Evolutionary conservation across 371 early-diverging fungal genomes (phyloP).

Genomic region (Umbelopsis sp.): DNA sequence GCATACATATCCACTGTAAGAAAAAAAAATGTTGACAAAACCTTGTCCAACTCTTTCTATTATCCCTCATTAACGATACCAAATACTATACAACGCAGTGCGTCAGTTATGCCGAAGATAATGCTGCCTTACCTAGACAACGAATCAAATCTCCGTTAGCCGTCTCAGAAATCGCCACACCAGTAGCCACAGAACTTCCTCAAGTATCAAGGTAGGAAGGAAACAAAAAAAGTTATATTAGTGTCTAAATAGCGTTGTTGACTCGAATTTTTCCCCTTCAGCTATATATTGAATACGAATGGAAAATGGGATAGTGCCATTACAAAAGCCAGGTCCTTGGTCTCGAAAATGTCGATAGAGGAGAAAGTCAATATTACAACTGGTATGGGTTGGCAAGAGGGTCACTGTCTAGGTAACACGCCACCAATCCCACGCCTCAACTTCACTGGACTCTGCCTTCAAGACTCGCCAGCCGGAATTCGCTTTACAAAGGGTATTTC

Average conservation of each 20-base stretch:
- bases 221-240: too few species aligned
- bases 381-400: constrained; percentile 32
- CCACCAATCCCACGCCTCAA: constrained; percentile 27
- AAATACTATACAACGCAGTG: too few species aligned
- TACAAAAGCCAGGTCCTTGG: constrained; percentile 24
- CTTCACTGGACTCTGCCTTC: constrained; percentile 53
- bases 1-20: not conserved
- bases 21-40: not conserved
- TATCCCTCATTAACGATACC: not conserved
- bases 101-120: too few species aligned
- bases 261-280: not conserved
- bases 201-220: too few species aligned
- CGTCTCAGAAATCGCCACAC: too few species aligned
- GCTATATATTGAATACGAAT: not conserved
- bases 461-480: constrained; percentile 55
- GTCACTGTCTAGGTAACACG: constrained; percentile 46
- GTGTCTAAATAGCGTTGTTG: too few species aligned
- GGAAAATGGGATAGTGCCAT: constrained; percentile 30
- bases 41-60: not conserved
- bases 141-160: too few species aligned
- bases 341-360: constrained; percentile 26
- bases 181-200: too few species aligned
- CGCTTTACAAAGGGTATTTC: constrained; percentile 43
- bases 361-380: constrained; percentile 36
- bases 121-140: too few species aligned